phyloP scores from a whole-genome alignment of 1,284 basidiomycete genomes.

The Pseudozyma sp. region DNA sequence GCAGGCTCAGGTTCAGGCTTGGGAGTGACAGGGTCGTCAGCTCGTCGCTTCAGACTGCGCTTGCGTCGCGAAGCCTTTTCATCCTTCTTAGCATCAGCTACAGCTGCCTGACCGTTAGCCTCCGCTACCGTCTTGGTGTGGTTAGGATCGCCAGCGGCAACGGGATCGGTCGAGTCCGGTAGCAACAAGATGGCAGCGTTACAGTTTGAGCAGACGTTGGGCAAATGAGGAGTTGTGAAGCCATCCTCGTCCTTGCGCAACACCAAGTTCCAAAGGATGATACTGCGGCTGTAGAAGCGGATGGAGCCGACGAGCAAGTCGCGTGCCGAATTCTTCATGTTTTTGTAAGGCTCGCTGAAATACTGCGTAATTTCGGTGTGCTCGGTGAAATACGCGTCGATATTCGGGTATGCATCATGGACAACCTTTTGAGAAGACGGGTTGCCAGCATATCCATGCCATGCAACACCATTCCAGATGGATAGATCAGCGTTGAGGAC shows the following conservation, averaged over 20 bases:
- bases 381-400: conserved; percentile 49
- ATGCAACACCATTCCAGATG: conserved; percentile 43
- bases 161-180: conserved; percentile 28
- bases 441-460: conserved; percentile 56
- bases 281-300: conserved; percentile 24
- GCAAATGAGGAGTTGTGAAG: conserved; percentile 51
- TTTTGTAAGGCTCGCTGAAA: conserved; percentile 55
- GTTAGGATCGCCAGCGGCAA: conserved; percentile 13
- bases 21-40: background rate
- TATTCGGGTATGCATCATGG: conserved; percentile 44
- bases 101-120: conserved; percentile 3
- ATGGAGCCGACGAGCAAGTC: conserved; percentile 50
- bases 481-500: conserved; percentile 40
- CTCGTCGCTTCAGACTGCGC: background rate
- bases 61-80: background rate
- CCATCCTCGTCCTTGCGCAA: conserved; percentile 53
- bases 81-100: conserved; percentile 3
- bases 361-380: conserved; percentile 52
- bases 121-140: conserved; percentile 21
- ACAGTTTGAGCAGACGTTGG: conserved; percentile 52
- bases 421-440: conserved; percentile 34
- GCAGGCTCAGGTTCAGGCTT: background rate
- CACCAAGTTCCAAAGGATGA: conserved; percentile 56
- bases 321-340: conserved; percentile 46
- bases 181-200: conserved; percentile 48